phyloP scores from a whole-genome alignment of 352 stramenopile species.

The Globisporangium lucens region DNA sequence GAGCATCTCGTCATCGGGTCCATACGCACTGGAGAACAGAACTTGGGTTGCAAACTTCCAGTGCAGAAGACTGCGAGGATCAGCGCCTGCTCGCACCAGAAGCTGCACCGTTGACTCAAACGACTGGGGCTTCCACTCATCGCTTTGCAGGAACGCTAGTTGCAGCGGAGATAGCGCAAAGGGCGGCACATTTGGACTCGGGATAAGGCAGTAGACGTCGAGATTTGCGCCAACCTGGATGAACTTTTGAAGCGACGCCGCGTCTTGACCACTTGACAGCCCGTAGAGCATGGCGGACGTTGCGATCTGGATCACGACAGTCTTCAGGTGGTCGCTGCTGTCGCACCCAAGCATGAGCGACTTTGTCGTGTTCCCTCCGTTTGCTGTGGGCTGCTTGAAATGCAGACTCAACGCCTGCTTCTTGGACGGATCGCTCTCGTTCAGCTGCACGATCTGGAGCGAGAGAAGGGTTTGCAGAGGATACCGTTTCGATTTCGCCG shows the following conservation, averaged over 20 bases:
- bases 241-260: conserved; percentile 37
- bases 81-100: conserved; percentile 41
- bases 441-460: conserved; percentile 49
- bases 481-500: conserved; percentile 32
- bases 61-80: conserved; percentile 42
- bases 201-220: conserved; percentile 42
- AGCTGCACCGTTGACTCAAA: conserved; percentile 35
- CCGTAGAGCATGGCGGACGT: conserved; percentile 60
- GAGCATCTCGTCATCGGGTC: conserved; percentile 19
- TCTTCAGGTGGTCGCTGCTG: conserved; percentile 28
- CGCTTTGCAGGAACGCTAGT: conserved; percentile 35
- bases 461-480: conserved; percentile 43
- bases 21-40: conserved; percentile 27
- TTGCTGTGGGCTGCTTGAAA: conserved; percentile 39
- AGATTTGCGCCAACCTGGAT: conserved; percentile 50
- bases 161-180: conserved; percentile 44
- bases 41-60: conserved; percentile 60
- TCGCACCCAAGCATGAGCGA: conserved; percentile 46
- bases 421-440: conserved; percentile 43
- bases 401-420: conserved; percentile 47
- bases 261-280: conserved; percentile 29
- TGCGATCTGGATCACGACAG: conserved; percentile 44
- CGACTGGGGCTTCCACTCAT: conserved; percentile 1
- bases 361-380: conserved; percentile 41
- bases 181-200: conserved; percentile 16